These are phyloP conservation scores for carrot (Daucus carota) DNA, from an alignment of 129 eudicot species.

Conservation along the genomic window DH1_v3.0 NC_030382.2:34021001-34021500, in stretches of 20 bases:
- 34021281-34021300: neutral
- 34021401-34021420: neutral
- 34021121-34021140: neutral
- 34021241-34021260: neutral
- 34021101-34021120: slow-evolving; percentile 8
- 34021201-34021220: neutral
- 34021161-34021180: neutral
- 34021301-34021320: neutral
- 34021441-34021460: no score
- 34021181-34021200: neutral
- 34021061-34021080: slow-evolving; percentile 54
- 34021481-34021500: neutral
- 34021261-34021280: neutral
- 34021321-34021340: neutral
- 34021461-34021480: neutral
- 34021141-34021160: neutral
- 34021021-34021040: slow-evolving; percentile 83
- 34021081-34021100: slow-evolving; percentile 61
- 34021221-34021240: neutral
- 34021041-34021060: slow-evolving; percentile 75
- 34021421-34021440: neutral
- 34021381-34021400: neutral
- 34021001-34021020: slow-evolving; percentile 54
- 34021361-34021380: neutral
- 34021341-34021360: neutral